phyloP scores from a whole-genome alignment of 2,329 filamentous ascomycete species.

The Cercospora zeae-maydis region DNA sequence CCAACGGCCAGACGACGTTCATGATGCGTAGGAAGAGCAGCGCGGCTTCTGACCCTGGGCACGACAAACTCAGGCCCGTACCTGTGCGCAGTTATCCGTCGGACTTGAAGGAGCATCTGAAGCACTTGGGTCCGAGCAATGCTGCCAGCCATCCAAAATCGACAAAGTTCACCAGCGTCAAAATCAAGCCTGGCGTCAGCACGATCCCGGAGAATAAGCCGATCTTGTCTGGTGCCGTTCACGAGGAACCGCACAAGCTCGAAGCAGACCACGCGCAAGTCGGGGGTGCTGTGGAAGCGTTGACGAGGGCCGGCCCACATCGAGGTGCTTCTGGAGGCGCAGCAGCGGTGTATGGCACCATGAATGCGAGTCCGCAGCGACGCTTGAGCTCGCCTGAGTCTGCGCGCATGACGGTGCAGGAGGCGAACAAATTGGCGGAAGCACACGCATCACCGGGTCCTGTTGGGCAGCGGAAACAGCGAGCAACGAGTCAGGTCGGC shows the following conservation, averaged over 20 bases:
- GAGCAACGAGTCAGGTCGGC: neutral
- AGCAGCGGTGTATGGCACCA: conserved; percentile 53
- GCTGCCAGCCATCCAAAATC: conserved; percentile 57
- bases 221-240: conserved; percentile 20
- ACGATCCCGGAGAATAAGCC: conserved; percentile 42
- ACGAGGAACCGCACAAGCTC: conserved; percentile 5
- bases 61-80: conserved; percentile 29
- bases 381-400: conserved; percentile 20
- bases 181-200: conserved; percentile 58
- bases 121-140: conserved; percentile 63
- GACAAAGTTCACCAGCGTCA: conserved; percentile 61
- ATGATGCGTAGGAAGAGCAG: conserved; percentile 47
- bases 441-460: conserved; percentile 19
- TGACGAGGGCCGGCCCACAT: conserved; percentile 12
- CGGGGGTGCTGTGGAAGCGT: conserved; percentile 16
- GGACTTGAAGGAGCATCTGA: conserved; percentile 58
- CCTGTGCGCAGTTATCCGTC: conserved; percentile 51
- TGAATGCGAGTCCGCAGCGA: conserved; percentile 24
- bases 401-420: conserved; percentile 19
- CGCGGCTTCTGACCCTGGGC: conserved; percentile 35
- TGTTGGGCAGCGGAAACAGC: neutral
- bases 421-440: conserved; percentile 29
- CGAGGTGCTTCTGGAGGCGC: conserved; percentile 62
- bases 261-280: conserved; percentile 8
- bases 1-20: conserved; percentile 41